Base-by-base conservation (phyloP, 441 rosid species). In the Hypseocharis bilobata region DNA sequence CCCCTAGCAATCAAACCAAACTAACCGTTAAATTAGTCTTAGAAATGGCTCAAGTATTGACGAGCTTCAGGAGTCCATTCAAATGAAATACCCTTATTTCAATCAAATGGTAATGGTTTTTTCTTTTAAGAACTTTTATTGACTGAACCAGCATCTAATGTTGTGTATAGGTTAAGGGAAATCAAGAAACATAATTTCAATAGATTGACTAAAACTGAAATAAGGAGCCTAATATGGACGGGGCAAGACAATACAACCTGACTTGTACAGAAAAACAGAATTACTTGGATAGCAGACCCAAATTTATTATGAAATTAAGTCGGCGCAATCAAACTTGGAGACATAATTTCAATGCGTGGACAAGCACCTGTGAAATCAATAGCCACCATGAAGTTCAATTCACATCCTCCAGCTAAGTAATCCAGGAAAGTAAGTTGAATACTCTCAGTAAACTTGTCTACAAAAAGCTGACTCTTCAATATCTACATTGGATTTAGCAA, bases 321-420 rank as follows among this genome's bases (percentile, higher is more conserved):
- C 42, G 19, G 16, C 1, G n/a, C 52, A 40, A 30, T 23, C 6
- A 19, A 32, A 58, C 17, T 56, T 28, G 56, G 30, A 57, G 56
- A 52, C 58, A 52, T 52, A 52, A 52, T 8, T 0, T 52, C 2
- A 45, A 45, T 45, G 66, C 42, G 30, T 34, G 59, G 73, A 65
- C 23, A 65, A 29, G 67, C 75, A 92, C 98, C 98, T 2, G 98
- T 92, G 79, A 88, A 92, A 83, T 92, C 98, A 70, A 92, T 72
- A 58, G 98, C 98, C 69, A 86, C 87, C 96, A 92, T 92, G 85
- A 89, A 89, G 81, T 87, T 89, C 70, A 92, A 76, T 71, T 92
- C 94, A 54, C 82, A 92, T 67, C 98, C 98, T 29, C 74, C 86
- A 27, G 82, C 83, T 78, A 89, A 70, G 80, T 89, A 92, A 67